Evolutionary conservation across 2,329 filamentous ascomycete species (phyloP).

Genomic region (Simplicillium sp.): DNA sequence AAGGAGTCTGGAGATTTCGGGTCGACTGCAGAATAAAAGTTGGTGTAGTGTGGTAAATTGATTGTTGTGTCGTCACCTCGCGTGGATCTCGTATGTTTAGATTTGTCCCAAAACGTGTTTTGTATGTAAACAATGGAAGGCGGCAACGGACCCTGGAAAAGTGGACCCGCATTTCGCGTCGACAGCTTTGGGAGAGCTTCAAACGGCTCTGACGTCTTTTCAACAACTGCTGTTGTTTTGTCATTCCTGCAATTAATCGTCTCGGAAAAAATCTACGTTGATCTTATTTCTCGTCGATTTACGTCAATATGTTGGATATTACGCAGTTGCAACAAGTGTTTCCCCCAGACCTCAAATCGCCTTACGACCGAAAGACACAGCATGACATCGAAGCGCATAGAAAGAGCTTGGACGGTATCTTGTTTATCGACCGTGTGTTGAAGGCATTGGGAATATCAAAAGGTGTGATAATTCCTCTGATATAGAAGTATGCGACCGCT

Average conservation of each 20-base stretch:
- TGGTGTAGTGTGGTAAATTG: constrained; percentile 4
- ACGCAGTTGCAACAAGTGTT: constrained; percentile 63
- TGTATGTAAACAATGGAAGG: constrained; percentile 27
- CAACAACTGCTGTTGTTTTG: constrained; percentile 7
- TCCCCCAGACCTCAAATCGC: constrained; percentile 45
- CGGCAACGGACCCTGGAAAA: background rate
- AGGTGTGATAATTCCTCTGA: constrained; percentile 32
- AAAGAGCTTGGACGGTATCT: constrained; percentile 55
- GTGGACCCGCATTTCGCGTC: background rate
- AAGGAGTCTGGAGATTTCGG: no score
- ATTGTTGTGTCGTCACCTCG: constrained; percentile 10
- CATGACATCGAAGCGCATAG: constrained; percentile 58
- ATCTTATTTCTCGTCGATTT: no score
- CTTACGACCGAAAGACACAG: constrained; percentile 51
- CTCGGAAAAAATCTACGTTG: no score
- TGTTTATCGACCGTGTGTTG: constrained; percentile 75
- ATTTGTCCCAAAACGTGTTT: constrained; percentile 25
- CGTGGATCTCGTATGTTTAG: constrained; percentile 21
- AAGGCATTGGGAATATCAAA: constrained; percentile 59
- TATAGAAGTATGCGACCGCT: background rate
- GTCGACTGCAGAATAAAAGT: background rate
- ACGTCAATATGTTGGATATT: constrained; percentile 2
- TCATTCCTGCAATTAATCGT: no score
- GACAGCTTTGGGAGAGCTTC: background rate
- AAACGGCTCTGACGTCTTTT: constrained; percentile 9